Conservation (phyloP, 1,284 basidiomycete species). For the Singerocomus inundabilis region DNA sequence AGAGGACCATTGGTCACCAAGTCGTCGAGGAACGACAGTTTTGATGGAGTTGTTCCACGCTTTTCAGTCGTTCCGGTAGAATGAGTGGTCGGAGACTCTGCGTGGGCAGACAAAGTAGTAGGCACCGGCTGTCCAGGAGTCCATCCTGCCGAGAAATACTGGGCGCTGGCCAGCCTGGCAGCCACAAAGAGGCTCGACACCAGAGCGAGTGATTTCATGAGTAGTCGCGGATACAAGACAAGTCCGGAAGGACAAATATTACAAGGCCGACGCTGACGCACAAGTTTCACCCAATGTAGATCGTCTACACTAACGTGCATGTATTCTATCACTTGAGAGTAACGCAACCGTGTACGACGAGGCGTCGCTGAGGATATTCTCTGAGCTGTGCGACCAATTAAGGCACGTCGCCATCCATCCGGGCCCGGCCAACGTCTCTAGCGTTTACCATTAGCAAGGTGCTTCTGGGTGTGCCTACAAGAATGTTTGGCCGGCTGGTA, state of each 20-base stretch:
- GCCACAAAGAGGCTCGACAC: conserved; percentile 36
- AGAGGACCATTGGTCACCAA: conserved; percentile 41
- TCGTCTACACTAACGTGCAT: too few species aligned
- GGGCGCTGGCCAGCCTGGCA: conserved; percentile 46
- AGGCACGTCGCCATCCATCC: not conserved
- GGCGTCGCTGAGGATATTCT: too few species aligned
- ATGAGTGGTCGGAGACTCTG: conserved; percentile 16
- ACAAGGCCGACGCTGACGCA: too few species aligned
- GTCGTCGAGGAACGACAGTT: conserved; percentile 28
- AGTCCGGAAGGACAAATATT: too few species aligned
- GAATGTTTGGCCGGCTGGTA: conserved; percentile 1
- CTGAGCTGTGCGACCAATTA: too few species aligned
- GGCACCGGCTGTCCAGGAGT: conserved; percentile 58
- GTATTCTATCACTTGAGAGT: too few species aligned
- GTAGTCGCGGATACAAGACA: not conserved
- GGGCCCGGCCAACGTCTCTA: not conserved
- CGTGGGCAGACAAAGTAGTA: conserved; percentile 25
- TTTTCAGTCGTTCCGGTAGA: conserved; percentile 19
- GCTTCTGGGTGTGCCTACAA: conserved; percentile 5
- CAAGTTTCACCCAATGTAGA: too few species aligned
- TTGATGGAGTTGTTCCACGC: conserved; percentile 10
- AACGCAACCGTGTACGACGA: too few species aligned
- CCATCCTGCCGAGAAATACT: conserved; percentile 80
- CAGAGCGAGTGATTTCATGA: conserved; percentile 49
- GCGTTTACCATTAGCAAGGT: not conserved